Percentiles rank a stretch among this genome's conserved stretches.
phyloP scores from a whole-genome alignment of 2,329 filamentous ascomycete genomes.

The Torrubiella hemipterigena region DNA sequence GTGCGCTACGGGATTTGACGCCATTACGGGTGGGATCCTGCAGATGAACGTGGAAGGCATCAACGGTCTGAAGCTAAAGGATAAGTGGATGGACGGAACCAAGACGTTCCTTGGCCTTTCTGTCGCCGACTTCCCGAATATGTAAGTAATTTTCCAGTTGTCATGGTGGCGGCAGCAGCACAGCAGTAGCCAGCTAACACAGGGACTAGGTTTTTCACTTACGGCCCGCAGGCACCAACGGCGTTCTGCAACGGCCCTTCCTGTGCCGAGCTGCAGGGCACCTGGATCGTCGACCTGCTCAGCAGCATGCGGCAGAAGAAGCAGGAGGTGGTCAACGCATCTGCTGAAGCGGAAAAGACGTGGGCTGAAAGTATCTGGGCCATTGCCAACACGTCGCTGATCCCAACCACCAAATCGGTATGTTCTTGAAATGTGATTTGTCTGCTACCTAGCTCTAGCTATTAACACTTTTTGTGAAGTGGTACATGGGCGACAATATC shows the following conservation, averaged over 20 bases:
- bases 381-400: conserved; percentile 16
- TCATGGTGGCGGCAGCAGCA: too few relatives aligned
- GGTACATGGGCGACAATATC: conserved; percentile 29
- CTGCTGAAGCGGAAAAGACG: conserved; percentile 15
- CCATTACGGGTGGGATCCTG: conserved; percentile 25
- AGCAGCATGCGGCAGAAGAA: conserved; percentile 16
- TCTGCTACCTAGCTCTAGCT: not conserved
- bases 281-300: conserved; percentile 23
- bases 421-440: not conserved
- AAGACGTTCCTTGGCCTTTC: conserved; percentile 27
- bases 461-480: conserved; percentile 8
- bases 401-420: conserved; percentile 17
- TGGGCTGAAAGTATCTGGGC: conserved; percentile 17
- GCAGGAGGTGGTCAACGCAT: conserved; percentile 17
- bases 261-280: conserved; percentile 25
- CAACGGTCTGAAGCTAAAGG: conserved; percentile 15
- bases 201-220: conserved; percentile 31
- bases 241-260: conserved; percentile 26
- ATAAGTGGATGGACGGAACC: conserved; percentile 23
- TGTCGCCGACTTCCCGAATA: conserved; percentile 29
- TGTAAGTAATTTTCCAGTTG: too few relatives aligned
- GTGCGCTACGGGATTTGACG: conserved; percentile 29
- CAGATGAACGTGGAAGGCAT: conserved; percentile 23
- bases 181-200: too few relatives aligned
- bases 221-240: conserved; percentile 26